Base-by-base conservation (phyloP, 768 basidiomycete species). In the Mycena crocata region DNA sequence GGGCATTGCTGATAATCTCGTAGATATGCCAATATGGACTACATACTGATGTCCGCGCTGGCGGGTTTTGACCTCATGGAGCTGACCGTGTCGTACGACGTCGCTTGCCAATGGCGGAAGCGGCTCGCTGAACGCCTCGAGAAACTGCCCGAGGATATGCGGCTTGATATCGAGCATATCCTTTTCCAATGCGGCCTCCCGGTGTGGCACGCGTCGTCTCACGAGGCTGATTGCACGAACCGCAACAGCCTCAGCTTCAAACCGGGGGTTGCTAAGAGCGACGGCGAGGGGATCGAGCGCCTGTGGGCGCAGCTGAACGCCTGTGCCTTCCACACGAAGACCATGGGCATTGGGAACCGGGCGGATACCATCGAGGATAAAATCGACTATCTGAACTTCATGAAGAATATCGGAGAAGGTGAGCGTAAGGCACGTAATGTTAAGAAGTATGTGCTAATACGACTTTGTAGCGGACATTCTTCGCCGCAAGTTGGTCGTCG, bases 231-330 rank as follows among this genome's bases (percentile, higher is more conserved):
- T 0, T 76, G 75, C 50, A 32, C 45, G 32, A 50, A 26, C n/a
- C 0, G 23, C 1, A 65, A 66, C 55, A 67, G 65, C 2, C 40
- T 76, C 5, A 65, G 56, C 23, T 70, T 37, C 42, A 30, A 66
- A 8, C 28, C 35, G 17, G 68, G 72, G 9, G 55, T 62, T 0
- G 70, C 64, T 1, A 55, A 32, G 19, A 66, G 49, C 1, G 63
- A 70, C 35, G 66, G 65, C 4, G 60, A 66, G 48, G 67, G 44
- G 4, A n/a, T 64, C 0, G 80, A 83, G 48, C 60, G 72, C 0
- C 60, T 57, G 0, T 82, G 81, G 82, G 44, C 77, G 0, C 55
- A 31, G 0, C 42, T 75, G 2, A 80, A 82, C 45, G 42, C 62
- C 0, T 60, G 57, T 0, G 64, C 75, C 0, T 64, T 64, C 7